Percentiles rank a stretch among this genome's conserved stretches.
phyloP scores from a whole-genome alignment of 2,329 filamentous ascomycete species.

The Macrophomina tecta region DNA sequence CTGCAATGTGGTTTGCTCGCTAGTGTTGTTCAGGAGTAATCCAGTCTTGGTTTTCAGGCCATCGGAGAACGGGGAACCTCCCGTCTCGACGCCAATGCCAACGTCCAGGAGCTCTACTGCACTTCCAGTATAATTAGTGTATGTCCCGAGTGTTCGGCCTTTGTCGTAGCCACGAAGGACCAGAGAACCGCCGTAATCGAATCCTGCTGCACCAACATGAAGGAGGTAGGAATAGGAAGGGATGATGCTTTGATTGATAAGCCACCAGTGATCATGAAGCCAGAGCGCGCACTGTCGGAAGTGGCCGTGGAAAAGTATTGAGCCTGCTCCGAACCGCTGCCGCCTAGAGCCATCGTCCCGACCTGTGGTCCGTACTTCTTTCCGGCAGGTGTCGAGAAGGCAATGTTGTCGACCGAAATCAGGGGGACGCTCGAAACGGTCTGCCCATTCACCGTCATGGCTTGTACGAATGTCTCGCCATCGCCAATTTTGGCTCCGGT shows the following conservation, averaged over 20 bases:
- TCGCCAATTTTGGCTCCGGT: too few species aligned
- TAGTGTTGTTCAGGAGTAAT: background rate
- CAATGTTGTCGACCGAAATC: too few species aligned
- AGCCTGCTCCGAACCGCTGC: too few species aligned
- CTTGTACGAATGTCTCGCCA: too few species aligned
- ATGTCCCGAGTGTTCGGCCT: conserved; percentile 32
- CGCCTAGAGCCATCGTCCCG: too few species aligned
- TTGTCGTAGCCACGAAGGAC: conserved; percentile 45
- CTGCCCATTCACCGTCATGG: too few species aligned
- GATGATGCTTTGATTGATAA: conserved; percentile 27
- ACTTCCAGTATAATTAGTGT: conserved; percentile 31
- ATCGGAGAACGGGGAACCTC: background rate
- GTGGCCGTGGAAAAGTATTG: too few species aligned
- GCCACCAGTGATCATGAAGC: too few species aligned
- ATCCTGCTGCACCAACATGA: conserved; percentile 41
- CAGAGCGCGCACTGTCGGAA: too few species aligned
- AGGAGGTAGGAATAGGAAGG: conserved; percentile 39
- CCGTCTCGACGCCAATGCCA: conserved; percentile 47
- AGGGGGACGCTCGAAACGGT: too few species aligned
- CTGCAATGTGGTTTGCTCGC: background rate
- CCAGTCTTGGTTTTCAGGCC: background rate
- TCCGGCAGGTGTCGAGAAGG: too few species aligned
- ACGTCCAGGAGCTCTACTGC: conserved; percentile 43
- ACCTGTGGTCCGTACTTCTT: too few species aligned
- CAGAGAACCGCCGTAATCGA: conserved; percentile 34